phyloP scores from a whole-genome alignment of 1,284 basidiomycete genomes.

The Meripilus lineatus region DNA sequence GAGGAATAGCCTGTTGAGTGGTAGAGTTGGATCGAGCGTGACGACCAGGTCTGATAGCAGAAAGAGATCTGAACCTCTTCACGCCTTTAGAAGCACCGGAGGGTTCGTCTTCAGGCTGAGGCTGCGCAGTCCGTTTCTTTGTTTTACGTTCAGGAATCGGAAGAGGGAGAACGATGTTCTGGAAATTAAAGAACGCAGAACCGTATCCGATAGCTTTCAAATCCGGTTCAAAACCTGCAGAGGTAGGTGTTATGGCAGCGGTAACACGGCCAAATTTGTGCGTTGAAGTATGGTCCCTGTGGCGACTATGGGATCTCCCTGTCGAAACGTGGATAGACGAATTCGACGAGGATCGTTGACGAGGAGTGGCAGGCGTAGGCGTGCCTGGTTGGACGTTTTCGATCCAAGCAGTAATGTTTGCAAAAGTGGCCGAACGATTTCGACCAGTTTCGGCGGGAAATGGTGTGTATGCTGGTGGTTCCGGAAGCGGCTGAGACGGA shows the following conservation, averaged over 20 bases:
- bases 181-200: conserved; percentile 51
- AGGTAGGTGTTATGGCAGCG: conserved; percentile 32
- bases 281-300: conserved; percentile 5
- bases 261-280: no score
- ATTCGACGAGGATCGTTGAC: conserved; percentile 26
- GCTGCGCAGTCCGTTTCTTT: neutral
- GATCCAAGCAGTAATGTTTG: conserved; percentile 47
- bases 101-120: neutral
- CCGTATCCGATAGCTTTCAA: conserved; percentile 54
- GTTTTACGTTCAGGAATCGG: conserved; percentile 31
- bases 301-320: conserved; percentile 6
- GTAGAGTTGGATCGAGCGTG: neutral
- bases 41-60: conserved; percentile 18
- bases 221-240: conserved; percentile 37
- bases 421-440: conserved; percentile 34
- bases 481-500: conserved; percentile 5
- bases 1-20: neutral
- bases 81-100: conserved; percentile 10
- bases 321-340: conserved; percentile 11
- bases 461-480: neutral
- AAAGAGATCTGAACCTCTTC: conserved; percentile 26
- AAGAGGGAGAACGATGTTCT: conserved; percentile 33
- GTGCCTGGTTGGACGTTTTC: conserved; percentile 59
- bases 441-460: conserved; percentile 8
- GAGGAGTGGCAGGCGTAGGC: conserved; percentile 34